Percentiles rank a stretch among this genome's conserved stretches.
Evolutionary conservation across 2,329 filamentous ascomycete genomes (phyloP).

Genomic region (Colletotrichum aenigma): DNA sequence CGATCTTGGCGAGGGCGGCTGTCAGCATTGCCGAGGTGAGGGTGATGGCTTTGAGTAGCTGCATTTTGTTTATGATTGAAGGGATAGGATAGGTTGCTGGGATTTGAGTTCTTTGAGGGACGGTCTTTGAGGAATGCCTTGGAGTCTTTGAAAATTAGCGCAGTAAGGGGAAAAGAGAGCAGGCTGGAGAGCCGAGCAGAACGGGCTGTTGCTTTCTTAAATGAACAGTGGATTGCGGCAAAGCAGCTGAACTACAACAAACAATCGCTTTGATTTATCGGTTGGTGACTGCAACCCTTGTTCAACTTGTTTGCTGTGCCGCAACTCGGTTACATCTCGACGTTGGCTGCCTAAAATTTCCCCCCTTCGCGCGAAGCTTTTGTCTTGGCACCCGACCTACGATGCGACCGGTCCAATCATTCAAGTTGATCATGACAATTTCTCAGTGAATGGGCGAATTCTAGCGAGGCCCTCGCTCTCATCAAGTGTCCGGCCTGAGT

Average conservation of each 20-base stretch:
- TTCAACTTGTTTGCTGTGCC: neutral
- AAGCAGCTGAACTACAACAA: neutral
- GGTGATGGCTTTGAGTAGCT: neutral
- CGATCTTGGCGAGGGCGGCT: neutral
- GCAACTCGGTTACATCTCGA: neutral
- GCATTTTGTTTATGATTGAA: neutral
- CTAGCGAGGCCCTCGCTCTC: neutral
- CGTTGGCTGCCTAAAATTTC: neutral
- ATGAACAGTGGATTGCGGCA: neutral
- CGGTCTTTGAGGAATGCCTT: neutral
- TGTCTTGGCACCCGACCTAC: neutral
- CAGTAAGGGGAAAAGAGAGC: too few species aligned
- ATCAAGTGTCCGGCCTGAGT: neutral
- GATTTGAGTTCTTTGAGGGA: neutral
- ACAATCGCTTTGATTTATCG: neutral
- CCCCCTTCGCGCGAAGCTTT: neutral
- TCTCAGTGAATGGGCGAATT: neutral
- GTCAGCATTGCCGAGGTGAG: neutral
- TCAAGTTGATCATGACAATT: neutral
- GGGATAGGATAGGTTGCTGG: neutral
- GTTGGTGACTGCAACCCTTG: neutral
- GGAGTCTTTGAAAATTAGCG: neutral
- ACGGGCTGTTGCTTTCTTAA: neutral
- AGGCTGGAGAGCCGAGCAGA: neutral
- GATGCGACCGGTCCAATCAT: neutral